Conservation (phyloP, 768 basidiomycete species). For the Pleurotus djamor region DNA sequence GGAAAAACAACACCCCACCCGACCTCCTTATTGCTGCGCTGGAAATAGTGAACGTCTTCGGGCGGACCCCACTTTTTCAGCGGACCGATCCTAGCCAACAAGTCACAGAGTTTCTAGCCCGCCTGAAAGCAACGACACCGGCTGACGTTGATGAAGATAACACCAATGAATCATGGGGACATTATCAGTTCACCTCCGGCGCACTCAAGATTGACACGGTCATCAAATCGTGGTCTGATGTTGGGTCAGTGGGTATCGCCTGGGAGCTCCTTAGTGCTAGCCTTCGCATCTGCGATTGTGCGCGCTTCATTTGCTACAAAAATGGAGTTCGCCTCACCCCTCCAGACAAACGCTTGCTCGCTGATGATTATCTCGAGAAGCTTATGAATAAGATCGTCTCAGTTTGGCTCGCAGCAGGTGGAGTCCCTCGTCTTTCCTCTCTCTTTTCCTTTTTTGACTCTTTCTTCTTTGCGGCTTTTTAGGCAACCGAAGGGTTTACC, state of each 20-base stretch:
- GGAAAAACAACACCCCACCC: too few relatives aligned
- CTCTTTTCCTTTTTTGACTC: too few relatives aligned
- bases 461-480: too few relatives aligned
- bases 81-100: background rate
- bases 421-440: too few relatives aligned
- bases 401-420: background rate
- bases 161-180: background rate
- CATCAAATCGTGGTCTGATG: background rate
- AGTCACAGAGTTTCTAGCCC: background rate
- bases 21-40: too few relatives aligned
- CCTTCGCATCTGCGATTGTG: constrained; percentile 1
- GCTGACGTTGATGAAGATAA: background rate
- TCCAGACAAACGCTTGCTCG: background rate
- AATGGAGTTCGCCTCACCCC: background rate
- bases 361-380: background rate
- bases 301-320: background rate
- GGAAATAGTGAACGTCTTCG: too few relatives aligned
- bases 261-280: background rate
- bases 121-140: background rate
- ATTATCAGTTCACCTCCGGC: background rate
- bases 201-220: background rate
- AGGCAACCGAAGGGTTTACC: too few relatives aligned
- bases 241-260: background rate
- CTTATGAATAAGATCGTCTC: background rate
- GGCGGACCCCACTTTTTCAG: background rate